Evolutionary conservation across 2,329 filamentous ascomycete species (phyloP), one percentile per base, ranked within the genome.

Genomic region (Colletotrichum australisinense): DNA sequence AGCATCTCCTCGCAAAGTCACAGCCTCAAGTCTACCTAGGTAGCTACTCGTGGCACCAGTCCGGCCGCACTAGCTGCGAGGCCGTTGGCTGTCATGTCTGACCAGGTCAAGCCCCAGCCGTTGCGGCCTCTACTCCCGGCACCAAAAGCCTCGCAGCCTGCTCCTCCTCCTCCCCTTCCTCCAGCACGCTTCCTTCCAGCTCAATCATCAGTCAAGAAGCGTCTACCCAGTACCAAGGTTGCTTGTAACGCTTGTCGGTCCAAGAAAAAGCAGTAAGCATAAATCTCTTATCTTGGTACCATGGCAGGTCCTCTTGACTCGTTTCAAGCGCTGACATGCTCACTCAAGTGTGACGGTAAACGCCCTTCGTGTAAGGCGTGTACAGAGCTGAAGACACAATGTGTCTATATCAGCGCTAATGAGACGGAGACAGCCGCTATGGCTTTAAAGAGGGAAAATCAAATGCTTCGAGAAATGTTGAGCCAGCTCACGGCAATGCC

Each of bases 241-340:
- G 77, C 77, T 5, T 78, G 77, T 70, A 75, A 78, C 59, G 38
- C 66, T 12, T 78, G 77, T 42, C 62, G 77, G n/a, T 70, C 74
- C 52, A 76, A 72, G 32, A 78, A 78, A 77, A 76, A 12, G 67
- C 76, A 57, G 77, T 78, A 68, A 26, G 77, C 53, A 62, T 11
- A 56, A 11, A 16, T 30, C 22, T 57, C 9, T 1, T 5, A 46
- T 28, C 5, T 26, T 58, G n/a, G 14, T 12, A 35, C 12, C 9
- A n/a, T 30, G n/a, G 19, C 46, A 42, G 38, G 14, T n/a, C 42
- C 19, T 16, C 19, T n/a, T 22, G 2, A 28, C 5, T 32, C 11
- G 4, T 38, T 30, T 32, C 74, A 52, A 26, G 38, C 67, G 38
- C 71, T 73, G 32, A 65, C 56, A 28, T 19, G 19, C 12, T 14